These are phyloP conservation scores for Polygonum aviculare DNA, from an alignment of 148 eudicot species.

Conservation along the genomic window DNA sequence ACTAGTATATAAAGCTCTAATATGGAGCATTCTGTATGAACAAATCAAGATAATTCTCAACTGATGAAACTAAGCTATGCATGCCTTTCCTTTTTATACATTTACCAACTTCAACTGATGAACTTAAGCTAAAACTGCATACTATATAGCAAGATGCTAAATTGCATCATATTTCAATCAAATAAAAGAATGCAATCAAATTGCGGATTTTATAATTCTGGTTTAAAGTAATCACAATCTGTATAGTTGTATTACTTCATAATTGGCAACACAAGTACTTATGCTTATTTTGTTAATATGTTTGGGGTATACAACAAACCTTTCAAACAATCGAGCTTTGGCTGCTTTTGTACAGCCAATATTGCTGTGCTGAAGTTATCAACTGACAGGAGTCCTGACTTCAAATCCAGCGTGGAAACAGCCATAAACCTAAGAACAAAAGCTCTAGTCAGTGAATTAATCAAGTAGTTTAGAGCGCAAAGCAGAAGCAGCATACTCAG, in stretches of 20 bases:
- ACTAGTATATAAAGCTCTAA: conserved; percentile 75
- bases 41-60: conserved; percentile 8
- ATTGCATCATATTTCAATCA: not conserved
- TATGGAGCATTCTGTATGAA: conserved; percentile 65
- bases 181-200: not conserved
- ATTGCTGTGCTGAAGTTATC: conserved; percentile 64
- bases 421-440: conserved; percentile 52
- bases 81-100: no score
- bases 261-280: not conserved
- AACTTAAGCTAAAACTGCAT: not conserved
- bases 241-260: not conserved
- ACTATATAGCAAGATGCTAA: not conserved
- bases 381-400: conserved; percentile 49
- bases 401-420: conserved; percentile 57
- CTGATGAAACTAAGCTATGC: no score
- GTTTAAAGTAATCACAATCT: not conserved
- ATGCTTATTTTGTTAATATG: not conserved
- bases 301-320: conserved; percentile 25
- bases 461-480: not conserved
- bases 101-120: not conserved
- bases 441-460: not conserved
- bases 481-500: not conserved
- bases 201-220: not conserved
- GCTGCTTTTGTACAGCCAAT: conserved; percentile 47
- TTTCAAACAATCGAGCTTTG: conserved; percentile 68